Evolutionary conservation across 1,284 basidiomycete genomes (phyloP).

Genomic region (Filobasidium uniguttulatum): DNA sequence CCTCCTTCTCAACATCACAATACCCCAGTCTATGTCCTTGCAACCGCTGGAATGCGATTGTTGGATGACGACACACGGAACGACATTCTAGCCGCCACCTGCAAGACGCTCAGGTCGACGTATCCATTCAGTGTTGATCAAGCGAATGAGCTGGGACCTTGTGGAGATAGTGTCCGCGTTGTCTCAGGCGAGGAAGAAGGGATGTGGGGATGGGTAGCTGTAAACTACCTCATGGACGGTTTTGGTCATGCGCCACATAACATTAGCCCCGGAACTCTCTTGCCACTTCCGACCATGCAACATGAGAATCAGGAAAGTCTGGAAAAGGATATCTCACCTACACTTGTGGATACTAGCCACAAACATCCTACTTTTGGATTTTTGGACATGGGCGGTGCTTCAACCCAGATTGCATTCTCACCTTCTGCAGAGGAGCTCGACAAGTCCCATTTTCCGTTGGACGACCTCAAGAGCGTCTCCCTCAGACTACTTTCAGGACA

Average conservation of each 20-base stretch:
- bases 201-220: constrained; percentile 94
- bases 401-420: constrained; percentile 93
- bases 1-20: constrained; percentile 67
- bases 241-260: constrained; percentile 46
- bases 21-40: constrained; percentile 86
- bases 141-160: constrained; percentile 54
- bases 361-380: constrained; percentile 79
- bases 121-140: constrained; percentile 41
- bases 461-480: constrained; percentile 64
- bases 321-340: constrained; percentile 24
- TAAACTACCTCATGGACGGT: constrained; percentile 98
- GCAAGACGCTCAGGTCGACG: constrained; percentile 56
- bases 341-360: constrained; percentile 34
- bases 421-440: constrained; percentile 45
- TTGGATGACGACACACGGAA: constrained; percentile 56
- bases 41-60: constrained; percentile 95
- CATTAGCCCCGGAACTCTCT: neutral
- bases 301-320: constrained; percentile 8
- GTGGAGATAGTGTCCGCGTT: constrained; percentile 78
- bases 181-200: constrained; percentile 98
- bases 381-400: constrained; percentile 97
- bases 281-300: constrained; percentile 6
- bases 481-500: constrained; percentile 70
- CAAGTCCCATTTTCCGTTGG: constrained; percentile 38
- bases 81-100: constrained; percentile 59